Evolutionary conservation across 2,329 filamentous ascomycete genomes (phyloP), one percentile per base, ranked within the genome.

Genomic region (Alternaria gaisen): DNA sequence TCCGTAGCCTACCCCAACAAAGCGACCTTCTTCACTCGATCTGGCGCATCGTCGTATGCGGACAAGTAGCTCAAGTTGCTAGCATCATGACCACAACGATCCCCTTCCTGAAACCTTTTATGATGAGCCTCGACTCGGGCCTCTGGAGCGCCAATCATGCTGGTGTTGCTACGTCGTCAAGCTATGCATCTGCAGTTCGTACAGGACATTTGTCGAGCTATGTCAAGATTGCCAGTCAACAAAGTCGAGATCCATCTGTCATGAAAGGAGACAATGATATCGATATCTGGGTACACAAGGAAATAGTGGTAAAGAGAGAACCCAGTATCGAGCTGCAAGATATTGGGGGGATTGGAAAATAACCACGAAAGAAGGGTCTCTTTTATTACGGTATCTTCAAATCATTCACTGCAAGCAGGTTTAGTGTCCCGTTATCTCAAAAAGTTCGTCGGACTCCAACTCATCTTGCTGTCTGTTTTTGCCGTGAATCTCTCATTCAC

Each of bases 71-170:
- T 3, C 61, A 64, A 40, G 43, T 55, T 3, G 6, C 50, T 0
- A 64, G 58, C 14, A 61, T 64, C 0, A 58, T 64, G 53, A 43
- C 61, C 3, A 12, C 61, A 8, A 44, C 51, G 0, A 54, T 64
- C 0, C 61, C 61, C 0, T 64, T 61, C 36, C 41, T 61, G 5
- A 61, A 58, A 32, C 58, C 61, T 4, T 61, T 64, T 16, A 44
- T 64, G 28, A 32, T 58, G 14, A 64, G 61, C 18, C 50, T 64
- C 11, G 58, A 64, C 24, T 64, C 61, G 3, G 38, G 58, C 2
- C 42, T 61, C 48, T 54, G 14, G 14, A 40, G 54, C 14, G 46
- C 58, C 8, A 30, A 58, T 1, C 51, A 32, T 18, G 51, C 43
- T n/a, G 3, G 43, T 11, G 43, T 46, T 32, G n/a, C 26, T 2